Conservation (phyloP, 805 yeast species). For the Kluyveromyces siamensis region DNA sequence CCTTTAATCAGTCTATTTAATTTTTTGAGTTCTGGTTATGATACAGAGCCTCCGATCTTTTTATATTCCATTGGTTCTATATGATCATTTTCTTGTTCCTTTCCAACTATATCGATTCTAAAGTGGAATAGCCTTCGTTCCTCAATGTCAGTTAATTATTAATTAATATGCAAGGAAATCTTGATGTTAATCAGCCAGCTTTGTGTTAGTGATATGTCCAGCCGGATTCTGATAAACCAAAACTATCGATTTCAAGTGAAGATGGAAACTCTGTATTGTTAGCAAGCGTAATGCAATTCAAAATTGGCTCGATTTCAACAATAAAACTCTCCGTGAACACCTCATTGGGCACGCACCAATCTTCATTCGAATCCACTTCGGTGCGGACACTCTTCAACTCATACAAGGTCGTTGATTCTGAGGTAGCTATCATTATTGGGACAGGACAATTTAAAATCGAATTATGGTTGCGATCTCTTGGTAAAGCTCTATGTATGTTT, state of each 20-base stretch:
- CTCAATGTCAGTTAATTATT: too few relatives aligned
- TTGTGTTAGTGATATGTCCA: too few relatives aligned
- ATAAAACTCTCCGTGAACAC: slow-evolving; percentile 1
- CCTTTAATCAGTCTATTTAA: too few relatives aligned
- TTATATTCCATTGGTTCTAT: too few relatives aligned
- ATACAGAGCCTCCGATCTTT: too few relatives aligned
- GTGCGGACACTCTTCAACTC: background rate
- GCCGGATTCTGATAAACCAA: background rate
- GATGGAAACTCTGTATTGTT: background rate
- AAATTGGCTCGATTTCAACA: background rate
- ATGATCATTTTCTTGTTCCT: too few relatives aligned
- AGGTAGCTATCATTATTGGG: background rate
- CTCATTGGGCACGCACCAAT: background rate
- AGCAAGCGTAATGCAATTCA: background rate
- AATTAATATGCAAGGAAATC: too few relatives aligned
- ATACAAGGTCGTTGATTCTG: background rate
- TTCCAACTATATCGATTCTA: too few relatives aligned
- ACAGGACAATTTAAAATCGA: background rate
- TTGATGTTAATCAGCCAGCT: too few relatives aligned
- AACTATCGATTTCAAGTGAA: background rate
- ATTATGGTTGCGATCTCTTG: background rate
- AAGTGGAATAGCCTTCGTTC: too few relatives aligned
- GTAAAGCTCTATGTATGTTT: background rate
- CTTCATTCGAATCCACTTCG: background rate
- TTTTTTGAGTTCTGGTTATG: too few relatives aligned